A percentile compares a stretch with the other conserved stretches of the same genome.
phyloP scores from a whole-genome alignment of 768 basidiomycete genomes.

The Amanita phalloides region DNA sequence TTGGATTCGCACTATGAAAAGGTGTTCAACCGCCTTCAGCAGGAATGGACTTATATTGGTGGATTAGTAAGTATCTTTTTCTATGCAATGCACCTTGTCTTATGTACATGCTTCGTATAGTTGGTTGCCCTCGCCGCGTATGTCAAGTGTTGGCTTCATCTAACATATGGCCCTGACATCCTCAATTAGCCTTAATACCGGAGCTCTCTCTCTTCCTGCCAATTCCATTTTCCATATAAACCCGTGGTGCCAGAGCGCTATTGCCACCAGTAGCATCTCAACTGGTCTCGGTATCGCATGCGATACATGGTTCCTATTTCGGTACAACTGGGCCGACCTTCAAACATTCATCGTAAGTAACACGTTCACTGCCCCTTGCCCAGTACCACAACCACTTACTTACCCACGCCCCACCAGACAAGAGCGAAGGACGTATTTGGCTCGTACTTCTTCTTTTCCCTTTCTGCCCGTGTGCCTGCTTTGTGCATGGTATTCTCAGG shows the following conservation, averaged over 20 bases:
- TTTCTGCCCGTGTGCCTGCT: conserved; percentile 54
- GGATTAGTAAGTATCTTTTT: conserved; percentile 36
- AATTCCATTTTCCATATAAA: conserved; percentile 41
- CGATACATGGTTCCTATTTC: conserved; percentile 56
- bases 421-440: conserved; percentile 47
- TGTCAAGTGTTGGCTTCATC: conserved; percentile 8
- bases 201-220: conserved; percentile 53
- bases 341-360: conserved; percentile 41
- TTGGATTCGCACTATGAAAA: conserved; percentile 40
- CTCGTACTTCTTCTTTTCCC: conserved; percentile 58
- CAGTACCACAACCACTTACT: background rate
- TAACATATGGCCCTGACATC: background rate
- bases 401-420: conserved; percentile 16
- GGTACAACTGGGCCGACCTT: conserved; percentile 43
- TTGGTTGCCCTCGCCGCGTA: conserved; percentile 53
- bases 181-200: conserved; percentile 31
- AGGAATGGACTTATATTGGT: conserved; percentile 61
- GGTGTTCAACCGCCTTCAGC: conserved; percentile 34
- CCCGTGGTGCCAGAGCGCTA: conserved; percentile 33
- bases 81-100: background rate
- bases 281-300: conserved; percentile 57
- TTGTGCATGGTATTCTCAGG: conserved; percentile 49
- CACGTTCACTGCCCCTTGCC: background rate
- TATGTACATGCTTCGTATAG: conserved; percentile 17
- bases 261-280: conserved; percentile 47